Conservation (phyloP, 345 rosid species). For the Raphanus sativus region DNA sequence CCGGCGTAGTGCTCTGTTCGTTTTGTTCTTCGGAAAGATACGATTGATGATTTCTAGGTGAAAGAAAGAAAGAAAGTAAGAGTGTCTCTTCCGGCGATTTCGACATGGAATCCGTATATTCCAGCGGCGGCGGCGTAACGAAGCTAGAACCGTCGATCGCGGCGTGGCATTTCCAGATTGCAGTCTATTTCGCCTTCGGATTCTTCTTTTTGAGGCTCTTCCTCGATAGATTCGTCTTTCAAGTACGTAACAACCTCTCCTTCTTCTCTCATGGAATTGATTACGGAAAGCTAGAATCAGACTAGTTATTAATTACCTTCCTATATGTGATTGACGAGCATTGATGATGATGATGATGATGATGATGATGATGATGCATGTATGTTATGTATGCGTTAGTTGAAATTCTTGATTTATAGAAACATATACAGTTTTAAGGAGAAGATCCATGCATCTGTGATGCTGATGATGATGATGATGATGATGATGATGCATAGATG, state of each 20-base stretch:
- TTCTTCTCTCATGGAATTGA: background rate
- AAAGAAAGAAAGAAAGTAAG: background rate
- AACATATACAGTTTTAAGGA: background rate
- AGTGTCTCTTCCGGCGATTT: too few species aligned
- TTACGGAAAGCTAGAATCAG: background rate
- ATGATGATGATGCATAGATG: background rate
- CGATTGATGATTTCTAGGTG: conserved; percentile 21
- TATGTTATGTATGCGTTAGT: background rate
- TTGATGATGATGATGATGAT: too few species aligned
- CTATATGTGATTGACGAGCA: too few species aligned
- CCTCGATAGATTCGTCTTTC: conserved; percentile 78
- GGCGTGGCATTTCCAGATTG: conserved; percentile 55
- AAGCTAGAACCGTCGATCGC: conserved; percentile 33
- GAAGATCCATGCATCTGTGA: background rate
- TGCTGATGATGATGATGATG: too few species aligned
- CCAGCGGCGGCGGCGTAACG: conserved; percentile 26
- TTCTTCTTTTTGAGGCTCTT: conserved; percentile 61
- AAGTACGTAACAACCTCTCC: conserved; percentile 32
- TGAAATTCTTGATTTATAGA: background rate
- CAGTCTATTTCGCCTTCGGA: conserved; percentile 61
- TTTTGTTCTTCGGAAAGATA: background rate
- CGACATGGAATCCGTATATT: conserved; percentile 55
- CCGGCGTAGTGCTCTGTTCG: background rate
- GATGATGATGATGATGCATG: background rate
- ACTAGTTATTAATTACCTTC: too few species aligned